Evolutionary conservation across 139 green algal genomes (phyloP).

Genomic region (Picochlorum sp.): DNA sequence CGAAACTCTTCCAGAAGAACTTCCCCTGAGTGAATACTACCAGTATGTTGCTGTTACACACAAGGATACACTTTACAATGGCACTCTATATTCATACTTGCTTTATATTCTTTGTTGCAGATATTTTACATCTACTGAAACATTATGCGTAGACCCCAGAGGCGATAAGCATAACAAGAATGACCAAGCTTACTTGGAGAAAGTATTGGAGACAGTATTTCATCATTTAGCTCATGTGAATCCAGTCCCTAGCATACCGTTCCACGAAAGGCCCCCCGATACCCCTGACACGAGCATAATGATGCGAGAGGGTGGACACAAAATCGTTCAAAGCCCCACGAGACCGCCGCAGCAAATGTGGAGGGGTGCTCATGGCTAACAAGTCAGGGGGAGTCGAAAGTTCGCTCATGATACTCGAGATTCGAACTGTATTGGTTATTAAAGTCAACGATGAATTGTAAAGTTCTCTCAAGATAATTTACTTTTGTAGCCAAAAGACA

Average conservation of each 20-base stretch:
- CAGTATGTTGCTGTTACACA: conserved; percentile 82
- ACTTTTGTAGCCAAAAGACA: conserved; percentile 2
- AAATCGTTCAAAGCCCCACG: neutral
- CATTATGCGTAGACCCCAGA: too few relatives aligned
- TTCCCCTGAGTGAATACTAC: conserved; percentile 86
- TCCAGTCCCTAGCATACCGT: conserved; percentile 16
- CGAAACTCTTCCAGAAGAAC: conserved; percentile 46
- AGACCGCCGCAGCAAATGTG: neutral
- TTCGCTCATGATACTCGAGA: too few relatives aligned
- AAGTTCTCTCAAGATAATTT: neutral
- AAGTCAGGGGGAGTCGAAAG: too few relatives aligned
- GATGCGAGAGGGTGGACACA: neutral
- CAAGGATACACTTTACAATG: conserved; percentile 25
- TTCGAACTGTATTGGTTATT: too few relatives aligned
- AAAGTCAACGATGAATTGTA: neutral
- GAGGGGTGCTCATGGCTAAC: neutral
- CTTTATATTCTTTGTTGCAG: conserved; percentile 30
- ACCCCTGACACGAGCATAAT: neutral
- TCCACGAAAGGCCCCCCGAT: conserved; percentile 34
- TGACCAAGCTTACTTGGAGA: conserved; percentile 29
- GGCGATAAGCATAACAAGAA: conserved; percentile 39
- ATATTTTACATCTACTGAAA: conserved; percentile 25
- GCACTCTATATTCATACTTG: conserved; percentile 11
- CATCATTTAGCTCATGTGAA: conserved; percentile 12
- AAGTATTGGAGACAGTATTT: conserved; percentile 17